Conservation (phyloP, 495 filamentous ascomycete genomes). For the Aspergillus avenaceus region DNA sequence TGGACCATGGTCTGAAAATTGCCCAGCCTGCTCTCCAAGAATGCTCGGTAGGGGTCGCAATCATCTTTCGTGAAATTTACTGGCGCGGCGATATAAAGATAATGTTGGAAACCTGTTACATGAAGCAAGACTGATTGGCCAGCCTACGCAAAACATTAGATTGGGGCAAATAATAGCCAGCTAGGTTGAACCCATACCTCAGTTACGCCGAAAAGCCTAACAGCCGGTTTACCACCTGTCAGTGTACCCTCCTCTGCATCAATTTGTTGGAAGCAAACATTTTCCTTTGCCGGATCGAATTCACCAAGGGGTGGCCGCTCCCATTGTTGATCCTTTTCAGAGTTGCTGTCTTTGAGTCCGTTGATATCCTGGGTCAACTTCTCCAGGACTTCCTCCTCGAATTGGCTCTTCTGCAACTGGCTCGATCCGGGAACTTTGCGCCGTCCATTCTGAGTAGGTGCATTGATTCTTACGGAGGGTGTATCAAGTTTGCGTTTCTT, state of each 20-base stretch:
- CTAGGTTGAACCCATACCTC: conserved; percentile 48
- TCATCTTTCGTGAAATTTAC: conserved; percentile 72
- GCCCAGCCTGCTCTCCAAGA: conserved; percentile 69
- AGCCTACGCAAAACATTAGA: conserved; percentile 36
- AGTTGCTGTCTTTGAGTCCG: conserved; percentile 75
- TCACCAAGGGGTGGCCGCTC: conserved; percentile 67
- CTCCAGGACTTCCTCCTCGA: conserved; percentile 91
- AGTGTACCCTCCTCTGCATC: conserved; percentile 87
- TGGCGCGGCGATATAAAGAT: conserved; percentile 90
- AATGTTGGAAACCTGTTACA: conserved; percentile 93
- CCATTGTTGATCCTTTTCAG: conserved; percentile 95
- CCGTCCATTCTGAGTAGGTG: conserved; percentile 52
- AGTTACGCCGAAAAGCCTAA: conserved; percentile 97
- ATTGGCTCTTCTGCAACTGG: conserved; percentile 79
- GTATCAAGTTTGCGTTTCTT: conserved; percentile 81
- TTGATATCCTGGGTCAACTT: conserved; percentile 90
- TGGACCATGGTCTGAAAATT: conserved; percentile 61
- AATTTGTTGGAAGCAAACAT: conserved; percentile 88
- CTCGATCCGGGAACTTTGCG: conserved; percentile 64
- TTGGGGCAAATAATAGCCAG: background rate
- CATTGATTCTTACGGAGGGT: conserved; percentile 50
- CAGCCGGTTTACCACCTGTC: conserved; percentile 62
- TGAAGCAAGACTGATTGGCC: conserved; percentile 94
- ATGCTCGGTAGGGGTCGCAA: conserved; percentile 69
- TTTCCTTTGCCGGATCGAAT: conserved; percentile 69